Percentiles rank a stretch among this genome's conserved stretches.
These are phyloP conservation scores for Aspergillus cristatus DNA, from an alignment of 495 filamentous ascomycete genomes.

Conservation along the genomic window DNA sequence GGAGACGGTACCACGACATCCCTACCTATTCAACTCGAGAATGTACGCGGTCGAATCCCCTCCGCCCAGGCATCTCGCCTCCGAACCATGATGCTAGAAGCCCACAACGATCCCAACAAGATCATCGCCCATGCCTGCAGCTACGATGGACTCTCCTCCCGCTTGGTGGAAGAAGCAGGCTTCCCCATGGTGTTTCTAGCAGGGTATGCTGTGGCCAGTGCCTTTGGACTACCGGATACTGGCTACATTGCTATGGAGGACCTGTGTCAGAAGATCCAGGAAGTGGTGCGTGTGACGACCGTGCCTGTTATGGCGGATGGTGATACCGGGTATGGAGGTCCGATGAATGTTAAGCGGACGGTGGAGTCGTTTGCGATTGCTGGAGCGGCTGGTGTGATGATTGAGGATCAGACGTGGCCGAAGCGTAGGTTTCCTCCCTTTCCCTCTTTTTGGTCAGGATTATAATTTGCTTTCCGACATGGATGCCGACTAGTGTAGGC, in stretches of 20 bases:
- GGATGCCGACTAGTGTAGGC: conserved; percentile 12
- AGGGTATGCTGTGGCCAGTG: conserved; percentile 24
- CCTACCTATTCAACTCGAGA: conserved; percentile 16
- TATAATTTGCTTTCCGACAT: neutral
- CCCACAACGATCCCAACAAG: conserved; percentile 23
- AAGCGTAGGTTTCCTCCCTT: conserved; percentile 15
- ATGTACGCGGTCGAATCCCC: conserved; percentile 23
- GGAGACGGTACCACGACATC: too few species aligned
- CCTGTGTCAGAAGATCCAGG: conserved; percentile 34
- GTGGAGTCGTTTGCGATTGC: conserved; percentile 30
- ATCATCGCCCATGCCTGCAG: conserved; percentile 31
- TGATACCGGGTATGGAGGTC: conserved; percentile 33
- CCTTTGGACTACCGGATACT: conserved; percentile 32
- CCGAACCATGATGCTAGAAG: conserved; percentile 7
- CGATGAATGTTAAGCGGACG: conserved; percentile 35
- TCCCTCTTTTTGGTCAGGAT: neutral
- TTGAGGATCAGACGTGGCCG: conserved; percentile 35
- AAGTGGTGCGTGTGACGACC: conserved; percentile 24
- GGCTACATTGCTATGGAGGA: conserved; percentile 37
- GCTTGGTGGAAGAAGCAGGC: conserved; percentile 33
- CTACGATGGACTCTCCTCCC: conserved; percentile 34
- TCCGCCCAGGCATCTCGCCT: conserved; percentile 12
- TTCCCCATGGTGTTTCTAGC: conserved; percentile 29
- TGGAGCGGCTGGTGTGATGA: conserved; percentile 32
- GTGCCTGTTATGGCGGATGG: conserved; percentile 35